phyloP scores from a whole-genome alignment of 2,329 filamentous ascomycete species.

The Fusarium abutilonis region DNA sequence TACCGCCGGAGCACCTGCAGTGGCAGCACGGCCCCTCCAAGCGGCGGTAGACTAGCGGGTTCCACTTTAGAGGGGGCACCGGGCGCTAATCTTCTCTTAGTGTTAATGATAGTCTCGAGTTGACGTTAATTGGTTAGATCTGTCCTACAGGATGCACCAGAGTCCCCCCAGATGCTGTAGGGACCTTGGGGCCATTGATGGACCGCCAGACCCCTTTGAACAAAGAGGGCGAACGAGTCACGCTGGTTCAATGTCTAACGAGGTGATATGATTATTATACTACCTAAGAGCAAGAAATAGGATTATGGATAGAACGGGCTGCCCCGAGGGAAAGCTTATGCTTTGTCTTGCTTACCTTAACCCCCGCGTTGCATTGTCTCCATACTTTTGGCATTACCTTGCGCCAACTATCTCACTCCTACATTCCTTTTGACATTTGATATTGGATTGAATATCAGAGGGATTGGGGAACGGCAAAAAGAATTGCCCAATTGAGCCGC shows the following conservation, averaged over 20 bases:
- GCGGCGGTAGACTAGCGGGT: slow-evolving; percentile 16
- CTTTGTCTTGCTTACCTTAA: too few relatives aligned
- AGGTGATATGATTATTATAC: slow-evolving; percentile 2
- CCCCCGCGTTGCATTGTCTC: background rate
- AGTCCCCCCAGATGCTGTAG: slow-evolving; percentile 32
- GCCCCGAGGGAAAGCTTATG: too few relatives aligned
- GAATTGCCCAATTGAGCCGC: slow-evolving; percentile 31
- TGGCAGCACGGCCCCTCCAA: slow-evolving; percentile 36
- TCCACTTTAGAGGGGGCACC: slow-evolving; percentile 10
- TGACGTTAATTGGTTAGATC: slow-evolving; percentile 22
- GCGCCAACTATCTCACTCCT: too few relatives aligned
- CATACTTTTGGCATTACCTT: too few relatives aligned
- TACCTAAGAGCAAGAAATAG: too few relatives aligned
- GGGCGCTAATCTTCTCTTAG: slow-evolving; percentile 21
- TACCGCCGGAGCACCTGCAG: slow-evolving; percentile 31
- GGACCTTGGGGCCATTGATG: slow-evolving; percentile 15
- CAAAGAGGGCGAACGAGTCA: background rate
- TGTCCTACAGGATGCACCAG: slow-evolving; percentile 32
- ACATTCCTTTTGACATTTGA: background rate
- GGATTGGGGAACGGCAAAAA: slow-evolving; percentile 22
- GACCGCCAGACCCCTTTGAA: slow-evolving; percentile 12
- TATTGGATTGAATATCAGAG: slow-evolving; percentile 3
- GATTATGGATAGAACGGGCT: too few relatives aligned
- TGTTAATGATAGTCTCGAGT: background rate
- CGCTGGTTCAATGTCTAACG: background rate